phyloP scores from a whole-genome alignment of 1,284 basidiomycete genomes.

The Ustilago loliicola region DNA sequence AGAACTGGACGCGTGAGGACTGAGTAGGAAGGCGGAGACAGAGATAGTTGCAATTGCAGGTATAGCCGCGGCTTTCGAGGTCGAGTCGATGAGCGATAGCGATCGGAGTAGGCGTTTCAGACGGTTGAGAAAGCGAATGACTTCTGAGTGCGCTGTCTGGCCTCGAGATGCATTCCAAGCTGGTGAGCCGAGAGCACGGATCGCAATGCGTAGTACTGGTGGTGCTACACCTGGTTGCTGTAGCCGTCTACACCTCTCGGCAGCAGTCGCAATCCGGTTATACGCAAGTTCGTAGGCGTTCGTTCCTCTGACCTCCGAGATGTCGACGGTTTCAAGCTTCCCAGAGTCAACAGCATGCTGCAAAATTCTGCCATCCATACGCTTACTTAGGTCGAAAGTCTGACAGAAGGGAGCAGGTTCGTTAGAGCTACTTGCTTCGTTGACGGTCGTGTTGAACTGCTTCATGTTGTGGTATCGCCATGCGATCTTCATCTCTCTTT shows the following conservation, averaged over 20 bases:
- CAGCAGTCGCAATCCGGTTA: slow-evolving; percentile 35
- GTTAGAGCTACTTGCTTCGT: slow-evolving; percentile 18
- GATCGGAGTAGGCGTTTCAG: slow-evolving; percentile 54
- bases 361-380: slow-evolving; percentile 43
- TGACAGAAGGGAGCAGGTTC: slow-evolving; percentile 75
- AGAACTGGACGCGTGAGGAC: neutral
- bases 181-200: slow-evolving; percentile 60
- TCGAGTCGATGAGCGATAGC: slow-evolving; percentile 39
- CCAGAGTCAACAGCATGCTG: slow-evolving; percentile 46
- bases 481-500: slow-evolving; percentile 73
- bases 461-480: slow-evolving; percentile 96
- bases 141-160: slow-evolving; percentile 19
- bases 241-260: slow-evolving; percentile 23
- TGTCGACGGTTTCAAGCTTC: slow-evolving; percentile 36
- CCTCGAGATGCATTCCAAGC: slow-evolving; percentile 40
- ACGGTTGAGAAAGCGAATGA: slow-evolving; percentile 57
- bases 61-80: slow-evolving; percentile 17
- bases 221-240: slow-evolving; percentile 9
- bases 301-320: slow-evolving; percentile 10
- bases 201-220: slow-evolving; percentile 56
- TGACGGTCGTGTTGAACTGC: slow-evolving; percentile 87
- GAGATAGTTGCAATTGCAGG: slow-evolving; percentile 52
- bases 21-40: slow-evolving; percentile 48
- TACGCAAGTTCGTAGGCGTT: slow-evolving; percentile 37
- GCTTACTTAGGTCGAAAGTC: slow-evolving; percentile 79